Evolutionary conservation across 1,139 yeast genomes (phyloP).

Genomic region (Sugiyamaella grinbergsii): DNA sequence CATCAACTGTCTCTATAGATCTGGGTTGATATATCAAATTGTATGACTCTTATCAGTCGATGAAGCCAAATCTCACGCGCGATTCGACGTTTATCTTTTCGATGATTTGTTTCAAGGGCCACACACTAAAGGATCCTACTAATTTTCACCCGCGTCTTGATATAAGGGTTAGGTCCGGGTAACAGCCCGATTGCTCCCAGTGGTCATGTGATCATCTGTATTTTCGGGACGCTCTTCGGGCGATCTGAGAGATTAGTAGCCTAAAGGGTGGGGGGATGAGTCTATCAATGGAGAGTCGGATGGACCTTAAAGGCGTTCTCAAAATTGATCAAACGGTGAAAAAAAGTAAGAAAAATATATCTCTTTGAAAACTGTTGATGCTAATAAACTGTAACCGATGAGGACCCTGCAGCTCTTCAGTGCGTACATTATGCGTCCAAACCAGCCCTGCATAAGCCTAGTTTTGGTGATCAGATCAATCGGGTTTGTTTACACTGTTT

Average conservation of each 20-base stretch:
- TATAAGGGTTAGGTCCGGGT: not conserved
- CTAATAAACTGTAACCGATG: too few relatives aligned
- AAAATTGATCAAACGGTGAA: too few relatives aligned
- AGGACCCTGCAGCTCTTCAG: slow-evolving; percentile 2
- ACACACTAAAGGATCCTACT: not conserved
- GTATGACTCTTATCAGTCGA: slow-evolving; percentile 3
- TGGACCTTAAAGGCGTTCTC: too few relatives aligned
- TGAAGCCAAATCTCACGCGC: too few relatives aligned
- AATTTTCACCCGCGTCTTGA: not conserved
- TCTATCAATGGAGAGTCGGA: too few relatives aligned
- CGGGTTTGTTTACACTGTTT: not conserved
- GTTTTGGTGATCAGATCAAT: not conserved
- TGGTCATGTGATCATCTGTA: not conserved
- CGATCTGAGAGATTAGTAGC: too few relatives aligned
- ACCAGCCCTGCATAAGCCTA: not conserved
- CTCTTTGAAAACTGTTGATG: too few relatives aligned
- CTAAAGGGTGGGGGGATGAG: too few relatives aligned
- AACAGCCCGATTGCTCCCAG: not conserved
- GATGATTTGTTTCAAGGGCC: too few relatives aligned
- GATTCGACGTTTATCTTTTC: too few relatives aligned
- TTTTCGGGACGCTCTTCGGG: too few relatives aligned
- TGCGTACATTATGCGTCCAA: not conserved
- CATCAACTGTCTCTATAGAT: slow-evolving; percentile 7
- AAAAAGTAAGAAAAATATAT: too few relatives aligned
- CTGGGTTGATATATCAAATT: not conserved